These are phyloP conservation scores for Amyloporia xantha DNA, from an alignment of 768 basidiomycete species.

Conservation along the genomic window DNA sequence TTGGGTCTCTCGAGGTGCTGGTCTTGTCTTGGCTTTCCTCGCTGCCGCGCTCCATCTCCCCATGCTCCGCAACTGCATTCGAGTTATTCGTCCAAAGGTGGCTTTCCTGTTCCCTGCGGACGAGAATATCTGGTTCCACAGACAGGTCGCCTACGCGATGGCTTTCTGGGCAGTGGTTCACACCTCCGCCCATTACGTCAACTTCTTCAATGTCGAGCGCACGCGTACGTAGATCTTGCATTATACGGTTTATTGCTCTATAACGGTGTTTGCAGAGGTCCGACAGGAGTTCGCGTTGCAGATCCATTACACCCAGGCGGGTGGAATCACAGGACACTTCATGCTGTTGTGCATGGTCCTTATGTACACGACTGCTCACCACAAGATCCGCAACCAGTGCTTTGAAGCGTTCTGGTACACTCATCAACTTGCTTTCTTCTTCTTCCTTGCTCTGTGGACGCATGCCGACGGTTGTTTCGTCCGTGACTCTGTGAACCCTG, in stretches of 20 bases:
- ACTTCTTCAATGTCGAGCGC: slow-evolving; percentile 87
- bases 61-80: slow-evolving; percentile 84
- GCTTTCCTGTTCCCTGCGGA: slow-evolving; percentile 87
- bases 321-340: slow-evolving; percentile 92
- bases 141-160: slow-evolving; percentile 91
- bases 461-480: slow-evolving; percentile 96
- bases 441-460: slow-evolving; percentile 84
- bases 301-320: slow-evolving; percentile 85
- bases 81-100: slow-evolving; percentile 72
- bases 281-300: slow-evolving; percentile 69
- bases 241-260: not conserved
- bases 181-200: slow-evolving; percentile 90
- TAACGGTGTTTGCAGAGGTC: slow-evolving; percentile 48
- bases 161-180: slow-evolving; percentile 92
- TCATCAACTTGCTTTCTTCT: slow-evolving; percentile 91
- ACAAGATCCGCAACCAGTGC: slow-evolving; percentile 80
- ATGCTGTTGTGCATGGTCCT: slow-evolving; percentile 92
- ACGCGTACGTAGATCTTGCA: slow-evolving; percentile 49
- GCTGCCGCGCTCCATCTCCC: slow-evolving; percentile 84
- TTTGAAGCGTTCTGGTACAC: slow-evolving; percentile 98
- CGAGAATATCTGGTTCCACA: slow-evolving; percentile 94
- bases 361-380: slow-evolving; percentile 89
- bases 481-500: slow-evolving; percentile 74
- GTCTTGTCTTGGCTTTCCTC: slow-evolving; percentile 82
- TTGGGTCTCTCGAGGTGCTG: slow-evolving; percentile 88